Conservation (phyloP, 805 yeast genomes). For the Starmerella scarabaei region DNA sequence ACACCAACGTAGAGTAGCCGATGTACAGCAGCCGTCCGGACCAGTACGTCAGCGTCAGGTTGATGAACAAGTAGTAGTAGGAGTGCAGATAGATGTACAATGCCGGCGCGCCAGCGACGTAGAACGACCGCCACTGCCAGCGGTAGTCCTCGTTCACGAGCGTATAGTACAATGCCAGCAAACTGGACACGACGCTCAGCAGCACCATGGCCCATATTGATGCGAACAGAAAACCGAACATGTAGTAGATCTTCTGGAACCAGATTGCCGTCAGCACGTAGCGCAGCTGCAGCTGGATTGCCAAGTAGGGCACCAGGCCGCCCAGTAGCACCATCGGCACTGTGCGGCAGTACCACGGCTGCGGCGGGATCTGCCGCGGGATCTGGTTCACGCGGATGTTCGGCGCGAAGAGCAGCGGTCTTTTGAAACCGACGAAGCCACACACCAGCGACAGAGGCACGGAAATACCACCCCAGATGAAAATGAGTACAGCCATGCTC, state of each 20-base stretch:
- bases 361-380: constrained; percentile 89
- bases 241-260: constrained; percentile 87
- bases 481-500: constrained; percentile 66
- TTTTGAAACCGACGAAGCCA: constrained; percentile 64
- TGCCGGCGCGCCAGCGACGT: constrained; percentile 82
- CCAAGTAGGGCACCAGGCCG: constrained; percentile 89
- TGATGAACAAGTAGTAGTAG: constrained; percentile 34
- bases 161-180: constrained; percentile 68
- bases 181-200: constrained; percentile 69
- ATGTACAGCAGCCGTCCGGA: constrained; percentile 65
- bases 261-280: constrained; percentile 83
- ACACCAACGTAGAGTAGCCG: constrained; percentile 68
- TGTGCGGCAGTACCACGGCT: constrained; percentile 69
- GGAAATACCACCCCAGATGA: constrained; percentile 75
- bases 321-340: constrained; percentile 56
- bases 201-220: constrained; percentile 71
- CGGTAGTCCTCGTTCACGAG: constrained; percentile 83
- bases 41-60: constrained; percentile 59
- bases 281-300: constrained; percentile 88
- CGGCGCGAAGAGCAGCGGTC: constrained; percentile 47
- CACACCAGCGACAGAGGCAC: constrained; percentile 76
- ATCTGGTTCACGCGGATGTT: constrained; percentile 80
- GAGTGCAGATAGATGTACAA: constrained; percentile 77
- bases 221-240: constrained; percentile 93
- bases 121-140: constrained; percentile 94